Percentiles rank a stretch among this genome's conserved stretches.
phyloP scores from a whole-genome alignment of 1,284 basidiomycete species.

The Boletellus deceptivus region DNA sequence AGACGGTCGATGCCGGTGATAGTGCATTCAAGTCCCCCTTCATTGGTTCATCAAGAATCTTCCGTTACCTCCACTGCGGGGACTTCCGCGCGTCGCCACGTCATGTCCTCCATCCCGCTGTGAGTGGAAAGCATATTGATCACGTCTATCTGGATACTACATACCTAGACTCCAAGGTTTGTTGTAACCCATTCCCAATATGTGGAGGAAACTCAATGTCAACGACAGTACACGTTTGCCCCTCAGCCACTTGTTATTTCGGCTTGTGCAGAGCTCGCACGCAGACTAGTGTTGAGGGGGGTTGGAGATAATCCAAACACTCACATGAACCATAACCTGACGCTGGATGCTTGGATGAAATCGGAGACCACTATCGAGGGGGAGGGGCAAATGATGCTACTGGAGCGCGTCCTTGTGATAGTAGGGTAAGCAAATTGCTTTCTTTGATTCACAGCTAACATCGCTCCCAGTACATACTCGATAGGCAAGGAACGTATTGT shows the following conservation, averaged over 20 bases:
- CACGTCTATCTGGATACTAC: slow-evolving; percentile 95
- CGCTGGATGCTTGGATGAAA: slow-evolving; percentile 44
- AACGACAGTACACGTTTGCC: slow-evolving; percentile 83
- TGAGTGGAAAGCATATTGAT: slow-evolving; percentile 80
- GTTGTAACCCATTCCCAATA: slow-evolving; percentile 6
- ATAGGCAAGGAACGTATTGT: slow-evolving; percentile 98
- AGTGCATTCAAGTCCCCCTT: slow-evolving; percentile 68
- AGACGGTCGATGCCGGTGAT: slow-evolving; percentile 86
- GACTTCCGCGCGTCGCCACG: slow-evolving; percentile 88
- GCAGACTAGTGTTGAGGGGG: slow-evolving; percentile 50
- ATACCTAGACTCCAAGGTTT: slow-evolving; percentile 86
- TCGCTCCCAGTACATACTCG: slow-evolving; percentile 75
- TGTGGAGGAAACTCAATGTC: neutral
- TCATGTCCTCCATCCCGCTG: slow-evolving; percentile 79
- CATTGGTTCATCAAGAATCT: slow-evolving; percentile 67
- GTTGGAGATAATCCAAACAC: slow-evolving; percentile 27
- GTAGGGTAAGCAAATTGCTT: slow-evolving; percentile 63
- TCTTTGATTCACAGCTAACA: neutral
- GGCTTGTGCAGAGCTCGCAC: slow-evolving; percentile 86
- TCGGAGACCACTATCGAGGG: slow-evolving; percentile 25
- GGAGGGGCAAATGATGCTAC: slow-evolving; percentile 33
- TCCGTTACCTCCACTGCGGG: slow-evolving; percentile 94
- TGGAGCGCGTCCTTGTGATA: slow-evolving; percentile 62
- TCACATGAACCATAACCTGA: slow-evolving; percentile 15
- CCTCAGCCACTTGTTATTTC: slow-evolving; percentile 90